A percentile compares a stretch with the other conserved stretches of the same genome.
Conservation (phyloP, 2,329 filamentous ascomycete species). For the Myriosclerotinia scirpicola region DNA sequence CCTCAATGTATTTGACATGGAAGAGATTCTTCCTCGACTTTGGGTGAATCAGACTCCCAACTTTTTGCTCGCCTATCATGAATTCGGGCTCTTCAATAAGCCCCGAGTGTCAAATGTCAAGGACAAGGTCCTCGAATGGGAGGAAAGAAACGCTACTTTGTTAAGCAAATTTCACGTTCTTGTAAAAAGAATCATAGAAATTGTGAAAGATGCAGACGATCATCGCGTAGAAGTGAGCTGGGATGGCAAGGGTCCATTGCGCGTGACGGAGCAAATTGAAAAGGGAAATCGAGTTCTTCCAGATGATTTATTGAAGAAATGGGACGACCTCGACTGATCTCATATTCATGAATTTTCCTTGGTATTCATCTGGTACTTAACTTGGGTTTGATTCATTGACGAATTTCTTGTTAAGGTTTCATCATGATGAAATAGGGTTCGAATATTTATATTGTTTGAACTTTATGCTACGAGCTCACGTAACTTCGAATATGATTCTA, state of each 20-base stretch:
- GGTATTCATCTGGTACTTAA: background rate
- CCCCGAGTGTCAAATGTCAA: slow-evolving; percentile 28
- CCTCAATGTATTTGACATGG: slow-evolving; percentile 28
- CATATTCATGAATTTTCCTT: background rate
- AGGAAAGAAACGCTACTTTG: slow-evolving; percentile 25
- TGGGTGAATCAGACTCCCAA: slow-evolving; percentile 54
- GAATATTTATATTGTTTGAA: background rate
- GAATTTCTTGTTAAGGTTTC: background rate
- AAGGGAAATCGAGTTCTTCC: slow-evolving; percentile 32
- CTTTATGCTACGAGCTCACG: background rate
- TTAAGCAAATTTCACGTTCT: slow-evolving; percentile 32
- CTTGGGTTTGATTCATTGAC: background rate
- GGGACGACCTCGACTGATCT: background rate
- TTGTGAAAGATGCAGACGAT: slow-evolving; percentile 28
- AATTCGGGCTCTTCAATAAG: slow-evolving; percentile 44
- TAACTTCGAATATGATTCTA: background rate
- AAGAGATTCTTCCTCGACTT: slow-evolving; percentile 46
- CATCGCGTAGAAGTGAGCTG: slow-evolving; percentile 27
- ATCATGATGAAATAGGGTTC: background rate
- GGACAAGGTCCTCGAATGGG: slow-evolving; percentile 28
- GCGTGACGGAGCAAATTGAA: slow-evolving; percentile 32
- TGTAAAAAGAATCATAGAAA: slow-evolving; percentile 32
- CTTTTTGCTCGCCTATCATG: slow-evolving; percentile 53
- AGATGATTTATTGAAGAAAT: slow-evolving; percentile 27
- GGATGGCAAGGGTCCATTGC: slow-evolving; percentile 27